phyloP scores from a whole-genome alignment of 2,329 filamentous ascomycete species.

The Aschersonia sp. region DNA sequence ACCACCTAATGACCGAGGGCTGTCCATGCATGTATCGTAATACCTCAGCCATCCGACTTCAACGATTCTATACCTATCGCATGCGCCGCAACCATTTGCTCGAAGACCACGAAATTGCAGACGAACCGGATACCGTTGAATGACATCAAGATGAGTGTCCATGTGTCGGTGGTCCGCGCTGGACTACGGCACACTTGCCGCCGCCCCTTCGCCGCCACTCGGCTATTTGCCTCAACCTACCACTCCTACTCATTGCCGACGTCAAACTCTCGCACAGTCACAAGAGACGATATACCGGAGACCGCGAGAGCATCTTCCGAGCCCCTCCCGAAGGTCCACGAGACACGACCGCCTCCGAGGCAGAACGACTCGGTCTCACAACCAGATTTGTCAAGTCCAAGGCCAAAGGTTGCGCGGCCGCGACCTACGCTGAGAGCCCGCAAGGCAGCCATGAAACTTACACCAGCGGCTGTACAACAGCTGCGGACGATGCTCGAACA shows the following conservation, averaged over 20 bases:
- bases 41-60: no score
- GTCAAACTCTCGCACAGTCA: constrained; percentile 22
- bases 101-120: not conserved
- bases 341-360: constrained; percentile 30
- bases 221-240: constrained; percentile 22
- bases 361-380: constrained; percentile 6
- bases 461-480: constrained; percentile 64
- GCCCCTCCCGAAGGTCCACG: constrained; percentile 32
- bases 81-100: not conserved
- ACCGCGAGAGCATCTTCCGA: constrained; percentile 31
- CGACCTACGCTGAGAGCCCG: constrained; percentile 39
- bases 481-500: constrained; percentile 64
- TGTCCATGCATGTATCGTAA: no score
- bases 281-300: constrained; percentile 28
- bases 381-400: constrained; percentile 50
- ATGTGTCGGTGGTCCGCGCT: constrained; percentile 23
- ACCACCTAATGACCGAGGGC: no score
- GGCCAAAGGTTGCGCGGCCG: constrained; percentile 34
- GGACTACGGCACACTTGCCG: constrained; percentile 25
- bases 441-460: constrained; percentile 84
- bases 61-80: not conserved
- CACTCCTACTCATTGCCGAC: constrained; percentile 37
- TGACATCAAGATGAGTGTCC: constrained; percentile 26
- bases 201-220: constrained; percentile 26
- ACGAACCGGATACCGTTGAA: constrained; percentile 4